A percentile compares a stretch with the other conserved stretches of the same genome.
Conservation (phyloP, 495 filamentous ascomycete species). For the Xylaria cubensis region DNA sequence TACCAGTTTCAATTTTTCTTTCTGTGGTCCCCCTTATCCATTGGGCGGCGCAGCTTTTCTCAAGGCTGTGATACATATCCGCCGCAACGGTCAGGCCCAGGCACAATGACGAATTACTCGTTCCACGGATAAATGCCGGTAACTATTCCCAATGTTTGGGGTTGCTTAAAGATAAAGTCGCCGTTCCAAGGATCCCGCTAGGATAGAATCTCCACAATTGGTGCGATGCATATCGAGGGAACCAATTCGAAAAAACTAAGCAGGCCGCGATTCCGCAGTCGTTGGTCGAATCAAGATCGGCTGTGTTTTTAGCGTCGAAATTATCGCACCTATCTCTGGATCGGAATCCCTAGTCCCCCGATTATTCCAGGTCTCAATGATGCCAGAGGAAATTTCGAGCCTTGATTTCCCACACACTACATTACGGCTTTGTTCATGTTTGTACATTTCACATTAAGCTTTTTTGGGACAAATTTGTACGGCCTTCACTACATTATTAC, state of each 20-base stretch:
- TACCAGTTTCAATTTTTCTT: not conserved
- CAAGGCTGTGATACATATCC: not conserved
- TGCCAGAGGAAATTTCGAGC: not conserved
- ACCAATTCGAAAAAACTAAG: not conserved
- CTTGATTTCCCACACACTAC: not conserved
- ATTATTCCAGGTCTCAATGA: not conserved
- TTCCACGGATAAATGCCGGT: not conserved
- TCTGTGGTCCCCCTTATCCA: not conserved
- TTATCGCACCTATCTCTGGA: not conserved
- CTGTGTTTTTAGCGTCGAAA: not conserved
- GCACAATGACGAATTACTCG: not conserved
- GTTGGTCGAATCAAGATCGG: not conserved
- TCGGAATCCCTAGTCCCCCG: not conserved
- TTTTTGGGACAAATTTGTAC: not conserved
- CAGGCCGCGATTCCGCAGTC: not conserved
- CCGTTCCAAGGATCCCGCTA: not conserved
- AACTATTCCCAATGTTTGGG: not conserved
- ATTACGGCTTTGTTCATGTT: constrained; percentile 15
- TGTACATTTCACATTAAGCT: constrained; percentile 8
- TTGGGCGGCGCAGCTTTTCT: not conserved
- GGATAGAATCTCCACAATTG: not conserved
- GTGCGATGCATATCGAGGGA: not conserved
- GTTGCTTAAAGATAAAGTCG: not conserved
- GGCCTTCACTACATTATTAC: not conserved
- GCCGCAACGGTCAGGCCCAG: not conserved